Evolutionary conservation across 2,329 filamentous ascomycete genomes (phyloP), one percentile per base, ranked within the genome.

Genomic region (Delphinella strobiligena): DNA sequence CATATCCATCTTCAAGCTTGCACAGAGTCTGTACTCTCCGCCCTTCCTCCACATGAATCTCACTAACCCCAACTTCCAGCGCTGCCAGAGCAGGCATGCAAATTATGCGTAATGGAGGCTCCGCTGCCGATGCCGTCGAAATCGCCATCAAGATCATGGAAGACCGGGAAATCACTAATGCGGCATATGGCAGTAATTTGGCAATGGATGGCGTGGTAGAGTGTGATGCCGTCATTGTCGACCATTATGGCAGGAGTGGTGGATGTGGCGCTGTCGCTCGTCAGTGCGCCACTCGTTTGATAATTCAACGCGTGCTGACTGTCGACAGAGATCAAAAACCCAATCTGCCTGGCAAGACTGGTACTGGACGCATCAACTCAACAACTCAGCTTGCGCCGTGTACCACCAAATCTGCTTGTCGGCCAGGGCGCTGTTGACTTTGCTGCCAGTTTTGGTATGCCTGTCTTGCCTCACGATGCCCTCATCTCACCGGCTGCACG

Each of bases 151-250:
- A 81, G 49, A 70, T 85, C 15, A 75, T 98, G 14, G 91, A 98
- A 62, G 85, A 98, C 56, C 80, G 82, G 42, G 87, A 95, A 53
- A 93, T 98, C 49, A 98, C 93, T 27, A 98, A 98, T 58, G 84
- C 89, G 29, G 91, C 91, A 0, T 96, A 83, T 56, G 91, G 93
- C 34, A 98, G 91, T 62, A 98, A 98, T 53, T 67, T 98, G 17
- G 80, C 85, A 33, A 83, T 93, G 46, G 82, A 95, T 50, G 91
- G 91, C 1, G 75, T 78, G 1, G 91, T 96, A 10, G 91, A 98
- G 59, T 93, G 88, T 51, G 91, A 98, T 66, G 91, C 91, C 40
- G 88, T 86, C 1, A 75, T 98, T 39, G 82, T 98, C 31, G 88
- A 98, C 54, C 83, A 96, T 56, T 67, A 80, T 37, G 91, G 93